Conservation (phyloP, 2,329 filamentous ascomycete species). For the Curvularia lunata region DNA sequence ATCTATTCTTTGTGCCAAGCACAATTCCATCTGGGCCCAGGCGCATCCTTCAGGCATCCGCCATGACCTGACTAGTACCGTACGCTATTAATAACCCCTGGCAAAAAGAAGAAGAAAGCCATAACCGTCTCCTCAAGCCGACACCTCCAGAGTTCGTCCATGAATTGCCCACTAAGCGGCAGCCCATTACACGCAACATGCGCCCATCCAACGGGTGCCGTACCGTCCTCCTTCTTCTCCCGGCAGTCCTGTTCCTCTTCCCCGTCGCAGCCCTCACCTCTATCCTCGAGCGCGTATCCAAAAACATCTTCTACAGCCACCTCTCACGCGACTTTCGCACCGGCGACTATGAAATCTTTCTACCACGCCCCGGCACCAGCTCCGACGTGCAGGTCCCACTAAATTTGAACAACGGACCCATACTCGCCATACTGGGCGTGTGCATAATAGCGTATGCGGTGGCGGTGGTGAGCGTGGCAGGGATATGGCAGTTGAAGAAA, state of each 20-base stretch:
- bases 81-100: not conserved
- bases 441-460: constrained; percentile 27
- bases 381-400: constrained; percentile 20
- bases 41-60: constrained; percentile 5
- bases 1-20: constrained; percentile 2
- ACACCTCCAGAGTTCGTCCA: not conserved
- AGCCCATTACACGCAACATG: constrained; percentile 20
- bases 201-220: constrained; percentile 29
- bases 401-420: constrained; percentile 21
- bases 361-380: constrained; percentile 19
- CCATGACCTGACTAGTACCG: constrained; percentile 1
- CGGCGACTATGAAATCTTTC: constrained; percentile 19
- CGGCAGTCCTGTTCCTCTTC: constrained; percentile 33
- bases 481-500: constrained; percentile 40
- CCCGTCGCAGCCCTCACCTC: constrained; percentile 28
- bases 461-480: constrained; percentile 27
- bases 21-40: not conserved
- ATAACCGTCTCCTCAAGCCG: not conserved
- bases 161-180: not conserved
- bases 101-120: not conserved
- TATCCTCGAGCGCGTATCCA: constrained; percentile 38
- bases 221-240: constrained; percentile 29
- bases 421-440: constrained; percentile 26
- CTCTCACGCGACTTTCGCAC: constrained; percentile 19
- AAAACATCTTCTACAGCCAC: constrained; percentile 20